Conservation (phyloP, 495 filamentous ascomycete species). For the Niebla homalea region DNA sequence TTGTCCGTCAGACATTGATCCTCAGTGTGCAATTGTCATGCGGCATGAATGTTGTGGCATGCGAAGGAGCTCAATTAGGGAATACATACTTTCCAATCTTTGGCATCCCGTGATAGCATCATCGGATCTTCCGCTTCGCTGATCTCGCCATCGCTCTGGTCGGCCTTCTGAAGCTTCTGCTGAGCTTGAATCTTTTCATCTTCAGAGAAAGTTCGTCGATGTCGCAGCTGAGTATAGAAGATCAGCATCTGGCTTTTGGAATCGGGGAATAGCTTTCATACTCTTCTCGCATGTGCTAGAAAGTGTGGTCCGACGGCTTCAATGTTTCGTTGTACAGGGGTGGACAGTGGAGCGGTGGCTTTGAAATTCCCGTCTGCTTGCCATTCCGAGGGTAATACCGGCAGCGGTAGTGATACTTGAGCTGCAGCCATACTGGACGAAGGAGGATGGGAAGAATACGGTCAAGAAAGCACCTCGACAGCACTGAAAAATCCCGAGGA, state of each 20-base stretch:
- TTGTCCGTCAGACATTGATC: background rate
- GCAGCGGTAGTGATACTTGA: slow-evolving; percentile 47
- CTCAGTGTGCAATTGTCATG: background rate
- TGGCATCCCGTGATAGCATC: slow-evolving; percentile 83
- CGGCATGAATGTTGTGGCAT: background rate
- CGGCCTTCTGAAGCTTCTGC: slow-evolving; percentile 86
- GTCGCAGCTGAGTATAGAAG: slow-evolving; percentile 47
- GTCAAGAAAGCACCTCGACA: no score
- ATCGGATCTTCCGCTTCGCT: slow-evolving; percentile 84
- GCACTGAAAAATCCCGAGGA: no score
- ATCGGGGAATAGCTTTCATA: slow-evolving; percentile 24
- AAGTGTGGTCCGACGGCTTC: slow-evolving; percentile 97
- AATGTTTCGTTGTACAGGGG: slow-evolving; percentile 64
- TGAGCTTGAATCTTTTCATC: slow-evolving; percentile 95
- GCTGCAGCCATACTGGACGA: slow-evolving; percentile 32
- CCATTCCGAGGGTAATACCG: slow-evolving; percentile 71
- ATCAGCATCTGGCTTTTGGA: background rate
- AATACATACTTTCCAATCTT: slow-evolving; percentile 88
- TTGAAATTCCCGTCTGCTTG: slow-evolving; percentile 84
- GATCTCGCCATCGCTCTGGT: slow-evolving; percentile 79
- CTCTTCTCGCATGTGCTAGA: slow-evolving; percentile 89
- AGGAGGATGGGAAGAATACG: background rate
- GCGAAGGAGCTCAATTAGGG: background rate
- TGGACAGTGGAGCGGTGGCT: slow-evolving; percentile 52
- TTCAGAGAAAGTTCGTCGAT: slow-evolving; percentile 95